phyloP scores from a whole-genome alignment of 192 early-diverging fungal species.

The Pilaira anomala region DNA sequence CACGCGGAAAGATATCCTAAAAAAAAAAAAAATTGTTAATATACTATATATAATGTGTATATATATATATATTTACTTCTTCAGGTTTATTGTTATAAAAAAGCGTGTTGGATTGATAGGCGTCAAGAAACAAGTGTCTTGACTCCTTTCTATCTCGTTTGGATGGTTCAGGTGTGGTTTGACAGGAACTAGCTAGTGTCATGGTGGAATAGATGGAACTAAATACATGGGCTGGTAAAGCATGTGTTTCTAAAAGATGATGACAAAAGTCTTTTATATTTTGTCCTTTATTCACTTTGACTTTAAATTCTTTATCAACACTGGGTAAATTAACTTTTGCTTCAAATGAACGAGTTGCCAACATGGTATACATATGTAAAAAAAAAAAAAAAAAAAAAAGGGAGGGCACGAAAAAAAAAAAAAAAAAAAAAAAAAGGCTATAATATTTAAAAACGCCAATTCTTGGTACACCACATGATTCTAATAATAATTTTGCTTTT shows the following conservation, averaged over 20 bases:
- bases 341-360: not conserved
- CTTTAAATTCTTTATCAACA: slow-evolving; percentile 2
- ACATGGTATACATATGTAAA: slow-evolving; percentile 3
- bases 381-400: not conserved
- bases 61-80: slow-evolving; percentile 30
- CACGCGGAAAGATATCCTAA: slow-evolving; percentile 57
- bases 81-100: slow-evolving; percentile 47
- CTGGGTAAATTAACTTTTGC: not conserved
- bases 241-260: slow-evolving; percentile 38
- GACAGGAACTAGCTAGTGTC: slow-evolving; percentile 35
- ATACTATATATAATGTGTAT: not conserved
- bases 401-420: too few species aligned
- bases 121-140: slow-evolving; percentile 35
- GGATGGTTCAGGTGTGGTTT: not conserved
- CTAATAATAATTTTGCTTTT: too few species aligned
- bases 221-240: slow-evolving; percentile 46
- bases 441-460: too few species aligned
- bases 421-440: too few species aligned
- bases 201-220: slow-evolving; percentile 44
- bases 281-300: slow-evolving; percentile 32
- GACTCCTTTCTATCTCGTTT: slow-evolving; percentile 8
- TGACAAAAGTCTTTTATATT: slow-evolving; percentile 43
- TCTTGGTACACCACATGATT: too few species aligned
- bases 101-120: slow-evolving; percentile 41
- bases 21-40: slow-evolving; percentile 4